A percentile compares a stretch with the other conserved stretches of the same genome.
phyloP scores from a whole-genome alignment of 306 rosid genomes.

The Vigna mungo region DNA sequence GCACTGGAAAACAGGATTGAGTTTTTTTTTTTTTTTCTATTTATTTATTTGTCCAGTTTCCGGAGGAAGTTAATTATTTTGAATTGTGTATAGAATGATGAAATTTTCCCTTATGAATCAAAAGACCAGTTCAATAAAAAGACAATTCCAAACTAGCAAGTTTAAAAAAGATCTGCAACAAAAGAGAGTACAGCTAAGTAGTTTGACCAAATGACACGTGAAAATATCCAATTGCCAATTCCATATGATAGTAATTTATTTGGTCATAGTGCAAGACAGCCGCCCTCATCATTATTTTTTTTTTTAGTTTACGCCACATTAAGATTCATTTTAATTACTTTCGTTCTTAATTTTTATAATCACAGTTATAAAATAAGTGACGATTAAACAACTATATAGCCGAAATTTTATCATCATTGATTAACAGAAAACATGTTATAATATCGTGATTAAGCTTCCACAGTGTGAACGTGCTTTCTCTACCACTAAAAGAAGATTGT shows the following conservation, averaged over 20 bases:
- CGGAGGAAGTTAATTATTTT: conserved; percentile 39
- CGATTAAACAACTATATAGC: not conserved
- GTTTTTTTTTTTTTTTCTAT: not conserved
- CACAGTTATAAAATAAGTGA: not conserved
- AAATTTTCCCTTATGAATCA: conserved; percentile 24
- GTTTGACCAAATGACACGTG: conserved; percentile 41
- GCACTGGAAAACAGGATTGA: conserved; percentile 43
- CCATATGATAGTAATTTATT: conserved; percentile 6
- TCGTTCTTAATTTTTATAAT: not conserved
- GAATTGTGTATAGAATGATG: conserved; percentile 45
- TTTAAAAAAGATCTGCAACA: conserved; percentile 35
- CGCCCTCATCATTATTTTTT: not conserved
- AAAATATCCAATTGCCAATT: not conserved
- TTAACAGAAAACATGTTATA: not conserved
- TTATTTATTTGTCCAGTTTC: conserved; percentile 20
- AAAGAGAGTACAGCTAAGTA: conserved; percentile 53
- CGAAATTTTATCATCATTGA: not conserved
- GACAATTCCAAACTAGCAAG: conserved; percentile 47
- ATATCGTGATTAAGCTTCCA: not conserved
- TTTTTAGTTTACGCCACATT: conserved; percentile 1
- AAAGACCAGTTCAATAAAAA: conserved; percentile 35
- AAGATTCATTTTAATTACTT: not conserved
- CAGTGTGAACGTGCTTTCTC: not conserved
- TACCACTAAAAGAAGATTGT: not conserved
- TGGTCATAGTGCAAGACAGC: conserved; percentile 35